A percentile compares a stretch with the other conserved stretches of the same genome.
Conservation (phyloP, 2,329 filamentous ascomycete species). For the Blumeriella jaapii region DNA sequence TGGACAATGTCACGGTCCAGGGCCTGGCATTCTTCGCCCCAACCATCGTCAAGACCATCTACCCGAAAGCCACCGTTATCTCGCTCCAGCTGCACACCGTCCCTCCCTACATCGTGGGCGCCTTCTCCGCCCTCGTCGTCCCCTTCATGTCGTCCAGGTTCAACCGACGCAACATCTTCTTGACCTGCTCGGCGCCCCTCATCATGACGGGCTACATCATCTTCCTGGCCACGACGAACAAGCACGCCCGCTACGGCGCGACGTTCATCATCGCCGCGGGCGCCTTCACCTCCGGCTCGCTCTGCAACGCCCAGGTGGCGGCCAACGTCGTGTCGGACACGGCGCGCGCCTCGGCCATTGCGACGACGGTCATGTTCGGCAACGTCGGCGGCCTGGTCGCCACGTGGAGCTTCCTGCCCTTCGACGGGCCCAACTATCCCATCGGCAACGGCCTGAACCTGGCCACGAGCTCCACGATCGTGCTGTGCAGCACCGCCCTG, state of each 20-base stretch:
- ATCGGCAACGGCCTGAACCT: constrained; percentile 64
- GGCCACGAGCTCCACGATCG: constrained; percentile 43
- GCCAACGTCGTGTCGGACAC: constrained; percentile 65
- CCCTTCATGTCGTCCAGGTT: constrained; percentile 49
- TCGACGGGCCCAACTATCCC: constrained; percentile 52
- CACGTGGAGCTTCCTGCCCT: constrained; percentile 53
- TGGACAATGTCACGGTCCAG: constrained; percentile 52
- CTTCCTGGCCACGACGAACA: constrained; percentile 46
- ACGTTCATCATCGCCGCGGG: constrained; percentile 58
- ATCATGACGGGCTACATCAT: constrained; percentile 61
- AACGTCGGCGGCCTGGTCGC: constrained; percentile 59
- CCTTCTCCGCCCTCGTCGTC: constrained; percentile 51
- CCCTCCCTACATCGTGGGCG: constrained; percentile 58
- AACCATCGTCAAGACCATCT: constrained; percentile 60
- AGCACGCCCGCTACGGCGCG: constrained; percentile 51
- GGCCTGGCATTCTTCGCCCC: constrained; percentile 59
- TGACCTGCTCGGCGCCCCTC: constrained; percentile 47
- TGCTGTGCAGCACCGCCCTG: constrained; percentile 38
- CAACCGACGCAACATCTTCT: constrained; percentile 48
- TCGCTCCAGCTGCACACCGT: constrained; percentile 60
- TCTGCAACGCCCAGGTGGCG: constrained; percentile 55
- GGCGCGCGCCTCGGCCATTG: constrained; percentile 54
- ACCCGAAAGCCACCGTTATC: constrained; percentile 43
- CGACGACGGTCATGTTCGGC: constrained; percentile 58
- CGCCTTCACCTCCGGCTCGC: constrained; percentile 50